Evolutionary conservation across 257 asterid genomes (phyloP).

Genomic region (Forsythia suspensa): DNA sequence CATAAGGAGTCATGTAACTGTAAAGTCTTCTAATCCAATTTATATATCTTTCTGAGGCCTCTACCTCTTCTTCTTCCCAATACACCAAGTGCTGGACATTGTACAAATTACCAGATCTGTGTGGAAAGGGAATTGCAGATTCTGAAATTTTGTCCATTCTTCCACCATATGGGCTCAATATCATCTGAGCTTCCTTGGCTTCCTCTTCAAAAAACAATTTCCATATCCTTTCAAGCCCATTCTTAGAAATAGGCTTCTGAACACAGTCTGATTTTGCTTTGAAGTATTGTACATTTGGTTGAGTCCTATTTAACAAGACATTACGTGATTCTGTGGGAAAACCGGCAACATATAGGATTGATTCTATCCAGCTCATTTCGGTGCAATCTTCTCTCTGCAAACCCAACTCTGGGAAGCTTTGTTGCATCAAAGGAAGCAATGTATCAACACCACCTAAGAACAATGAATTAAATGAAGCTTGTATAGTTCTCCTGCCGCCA

Average conservation of each 20-base stretch:
- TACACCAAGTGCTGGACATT: constrained; percentile 1
- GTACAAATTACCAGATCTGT: background rate
- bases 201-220: background rate
- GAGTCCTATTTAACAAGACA: background rate
- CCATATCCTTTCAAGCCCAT: constrained; percentile 8
- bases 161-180: background rate
- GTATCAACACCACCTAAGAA: background rate
- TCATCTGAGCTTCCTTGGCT: background rate
- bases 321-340: background rate
- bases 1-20: too few relatives aligned
- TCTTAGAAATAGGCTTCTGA: constrained; percentile 2
- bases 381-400: background rate
- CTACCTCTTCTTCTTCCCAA: background rate
- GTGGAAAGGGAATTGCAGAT: background rate
- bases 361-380: background rate
- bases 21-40: too few relatives aligned
- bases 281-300: background rate
- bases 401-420: background rate
- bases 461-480: background rate
- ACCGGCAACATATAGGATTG: background rate
- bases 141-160: background rate
- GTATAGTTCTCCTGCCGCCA: background rate
- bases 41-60: background rate
- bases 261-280: constrained; percentile 17
- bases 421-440: background rate